phyloP scores from a whole-genome alignment of 306 rosid genomes.

The Argentina anserina region DNA sequence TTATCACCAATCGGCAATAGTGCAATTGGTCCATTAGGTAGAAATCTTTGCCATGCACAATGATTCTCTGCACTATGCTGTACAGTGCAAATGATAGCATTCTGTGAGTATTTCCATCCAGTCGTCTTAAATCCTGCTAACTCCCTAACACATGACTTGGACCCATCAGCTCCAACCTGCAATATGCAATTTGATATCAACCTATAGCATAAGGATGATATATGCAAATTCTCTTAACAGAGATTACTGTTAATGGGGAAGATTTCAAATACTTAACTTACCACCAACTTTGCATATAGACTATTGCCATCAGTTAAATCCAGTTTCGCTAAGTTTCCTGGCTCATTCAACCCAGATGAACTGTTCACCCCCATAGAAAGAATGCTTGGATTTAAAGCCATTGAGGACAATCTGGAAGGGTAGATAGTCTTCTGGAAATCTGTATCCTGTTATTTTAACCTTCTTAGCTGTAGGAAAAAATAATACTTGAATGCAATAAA shows the following conservation, averaged over 20 bases:
- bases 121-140: conserved; percentile 76
- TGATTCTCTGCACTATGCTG: conserved; percentile 61
- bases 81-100: conserved; percentile 86
- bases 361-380: conserved; percentile 36
- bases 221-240: conserved; percentile 9
- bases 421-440: conserved; percentile 66
- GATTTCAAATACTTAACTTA: conserved; percentile 31
- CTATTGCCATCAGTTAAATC: conserved; percentile 76
- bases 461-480: conserved; percentile 26
- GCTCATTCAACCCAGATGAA: conserved; percentile 38
- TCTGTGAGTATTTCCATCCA: conserved; percentile 93
- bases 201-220: conserved; percentile 10
- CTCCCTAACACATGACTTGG: conserved; percentile 82
- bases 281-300: conserved; percentile 86
- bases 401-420: conserved; percentile 53
- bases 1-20: conserved; percentile 83
- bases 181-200: conserved; percentile 20
- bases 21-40: conserved; percentile 89
- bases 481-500: conserved; percentile 1
- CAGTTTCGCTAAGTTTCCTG: conserved; percentile 58
- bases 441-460: conserved; percentile 43
- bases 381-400: conserved; percentile 48
- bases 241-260: neutral
- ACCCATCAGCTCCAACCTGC: conserved; percentile 97
- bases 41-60: conserved; percentile 92